Percentiles rank a stretch among this genome's conserved stretches.
phyloP scores from a whole-genome alignment of 768 basidiomycete genomes.

The Scleroderma bovista region DNA sequence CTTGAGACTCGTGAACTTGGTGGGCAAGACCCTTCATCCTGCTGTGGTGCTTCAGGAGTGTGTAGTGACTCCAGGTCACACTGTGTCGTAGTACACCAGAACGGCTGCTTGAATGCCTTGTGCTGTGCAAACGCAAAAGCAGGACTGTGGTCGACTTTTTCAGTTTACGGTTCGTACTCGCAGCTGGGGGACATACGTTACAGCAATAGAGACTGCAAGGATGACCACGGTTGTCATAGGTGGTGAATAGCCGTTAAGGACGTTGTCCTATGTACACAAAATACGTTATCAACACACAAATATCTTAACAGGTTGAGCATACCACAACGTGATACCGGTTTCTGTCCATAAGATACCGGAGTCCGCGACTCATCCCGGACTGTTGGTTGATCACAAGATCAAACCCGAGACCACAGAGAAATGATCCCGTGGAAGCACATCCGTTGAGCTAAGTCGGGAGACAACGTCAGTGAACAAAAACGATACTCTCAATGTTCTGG shows the following conservation, averaged over 20 bases:
- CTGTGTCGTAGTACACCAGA: slow-evolving; percentile 29
- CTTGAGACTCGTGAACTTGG: slow-evolving; percentile 5
- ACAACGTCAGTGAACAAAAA: neutral
- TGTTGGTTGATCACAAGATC: slow-evolving; percentile 56
- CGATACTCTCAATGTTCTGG: neutral
- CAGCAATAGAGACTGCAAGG: slow-evolving; percentile 45
- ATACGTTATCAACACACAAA: neutral
- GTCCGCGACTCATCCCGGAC: slow-evolving; percentile 55
- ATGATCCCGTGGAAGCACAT: slow-evolving; percentile 58
- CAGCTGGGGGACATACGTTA: slow-evolving; percentile 41
- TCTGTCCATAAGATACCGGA: slow-evolving; percentile 58
- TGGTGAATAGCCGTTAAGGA: slow-evolving; percentile 45
- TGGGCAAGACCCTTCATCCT: slow-evolving; percentile 15
- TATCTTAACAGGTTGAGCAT: slow-evolving; percentile 15
- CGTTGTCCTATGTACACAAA: slow-evolving; percentile 41
- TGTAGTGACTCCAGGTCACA: slow-evolving; percentile 20
- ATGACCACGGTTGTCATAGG: slow-evolving; percentile 44
- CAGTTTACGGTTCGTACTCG: neutral
- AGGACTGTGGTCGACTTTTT: slow-evolving; percentile 32
- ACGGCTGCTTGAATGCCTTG: slow-evolving; percentile 44
- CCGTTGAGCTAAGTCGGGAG: slow-evolving; percentile 32
- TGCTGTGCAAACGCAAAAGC: slow-evolving; percentile 51
- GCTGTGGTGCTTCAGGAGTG: slow-evolving; percentile 17
- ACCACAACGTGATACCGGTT: slow-evolving; percentile 55
- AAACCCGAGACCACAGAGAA: slow-evolving; percentile 48